Evolutionary conservation across 305 asterid genomes (phyloP).

Genomic region (Andrographis paniculata): DNA sequence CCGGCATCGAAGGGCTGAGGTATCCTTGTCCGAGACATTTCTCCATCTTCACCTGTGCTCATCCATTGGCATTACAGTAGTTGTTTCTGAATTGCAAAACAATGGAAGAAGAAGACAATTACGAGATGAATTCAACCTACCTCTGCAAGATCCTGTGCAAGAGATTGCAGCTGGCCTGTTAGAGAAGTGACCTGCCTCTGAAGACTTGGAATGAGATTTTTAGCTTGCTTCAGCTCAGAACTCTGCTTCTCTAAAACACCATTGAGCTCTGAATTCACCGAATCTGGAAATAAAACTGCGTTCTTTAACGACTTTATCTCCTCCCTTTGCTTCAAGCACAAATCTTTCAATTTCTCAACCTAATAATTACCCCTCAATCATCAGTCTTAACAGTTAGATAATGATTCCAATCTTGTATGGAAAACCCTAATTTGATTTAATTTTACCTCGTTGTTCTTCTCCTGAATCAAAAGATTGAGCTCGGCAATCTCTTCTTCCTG

Average conservation of each 20-base stretch:
- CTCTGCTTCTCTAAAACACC: constrained; percentile 57
- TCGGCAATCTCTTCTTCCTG: constrained; percentile 54
- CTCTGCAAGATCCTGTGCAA: constrained; percentile 90
- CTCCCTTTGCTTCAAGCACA: constrained; percentile 94
- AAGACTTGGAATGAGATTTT: constrained; percentile 74
- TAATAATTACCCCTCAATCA: constrained; percentile 14
- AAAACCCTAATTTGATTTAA: too few species aligned
- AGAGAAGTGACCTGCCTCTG: constrained; percentile 92
- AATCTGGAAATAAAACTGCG: constrained; percentile 68
- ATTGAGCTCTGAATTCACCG: constrained; percentile 46
- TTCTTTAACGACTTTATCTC: constrained; percentile 78
- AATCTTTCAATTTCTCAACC: constrained; percentile 90
- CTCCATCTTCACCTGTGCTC: constrained; percentile 77
- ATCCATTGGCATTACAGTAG: not conserved
- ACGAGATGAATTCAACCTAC: constrained; percentile 21
- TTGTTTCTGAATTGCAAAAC: constrained; percentile 1
- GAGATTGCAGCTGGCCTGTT: constrained; percentile 74
- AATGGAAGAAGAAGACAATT: not conserved
- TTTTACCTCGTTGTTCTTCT: constrained; percentile 62
- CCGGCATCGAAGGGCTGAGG: constrained; percentile 65
- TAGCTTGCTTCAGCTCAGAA: constrained; percentile 75
- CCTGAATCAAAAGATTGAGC: constrained; percentile 46
- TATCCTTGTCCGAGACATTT: constrained; percentile 52
- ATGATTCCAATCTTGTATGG: not conserved
- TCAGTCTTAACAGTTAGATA: not conserved